These are phyloP conservation scores for Boletus calvinii DNA, from an alignment of 1,284 basidiomycete genomes.

Conservation along the genomic window DNA sequence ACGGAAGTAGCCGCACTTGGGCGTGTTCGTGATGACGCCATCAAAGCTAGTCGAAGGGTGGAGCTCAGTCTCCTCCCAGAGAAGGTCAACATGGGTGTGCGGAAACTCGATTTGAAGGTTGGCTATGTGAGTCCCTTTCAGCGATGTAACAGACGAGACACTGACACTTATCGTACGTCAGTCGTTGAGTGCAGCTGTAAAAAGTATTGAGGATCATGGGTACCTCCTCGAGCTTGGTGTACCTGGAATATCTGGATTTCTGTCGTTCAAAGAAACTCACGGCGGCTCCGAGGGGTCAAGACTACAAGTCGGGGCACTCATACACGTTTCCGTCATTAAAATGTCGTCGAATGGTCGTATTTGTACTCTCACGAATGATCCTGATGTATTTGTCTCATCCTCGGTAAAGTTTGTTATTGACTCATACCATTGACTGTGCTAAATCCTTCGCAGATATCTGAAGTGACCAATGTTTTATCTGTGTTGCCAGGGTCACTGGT, in stretches of 20 bases:
- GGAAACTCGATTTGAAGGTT: conserved; percentile 72
- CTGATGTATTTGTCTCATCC: conserved; percentile 44
- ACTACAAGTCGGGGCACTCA: conserved; percentile 63
- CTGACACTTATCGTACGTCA: conserved; percentile 32
- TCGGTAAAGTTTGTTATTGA: conserved; percentile 44
- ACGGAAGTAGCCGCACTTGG: conserved; percentile 56
- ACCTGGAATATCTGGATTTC: conserved; percentile 71
- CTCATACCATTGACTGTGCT: conserved; percentile 14
- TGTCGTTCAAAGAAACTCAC: conserved; percentile 68
- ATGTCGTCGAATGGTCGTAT: conserved; percentile 70
- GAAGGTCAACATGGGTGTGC: conserved; percentile 82
- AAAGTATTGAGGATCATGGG: conserved; percentile 92
- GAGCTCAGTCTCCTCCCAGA: conserved; percentile 87
- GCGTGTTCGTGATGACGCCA: conserved; percentile 62
- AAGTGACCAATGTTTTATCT: conserved; percentile 79
- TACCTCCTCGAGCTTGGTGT: conserved; percentile 89
- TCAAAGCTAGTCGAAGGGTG: conserved; percentile 73
- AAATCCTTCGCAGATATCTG: conserved; percentile 51
- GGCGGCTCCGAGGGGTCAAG: conserved; percentile 44
- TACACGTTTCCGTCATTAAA: conserved; percentile 63
- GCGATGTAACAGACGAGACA: neutral
- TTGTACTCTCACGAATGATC: conserved; percentile 60
- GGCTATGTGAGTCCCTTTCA: conserved; percentile 61
- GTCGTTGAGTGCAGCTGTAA: conserved; percentile 76
- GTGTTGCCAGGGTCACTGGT: conserved; percentile 87